phyloP scores from a whole-genome alignment of 1,284 basidiomycete genomes.

The Peniophora sp. region DNA sequence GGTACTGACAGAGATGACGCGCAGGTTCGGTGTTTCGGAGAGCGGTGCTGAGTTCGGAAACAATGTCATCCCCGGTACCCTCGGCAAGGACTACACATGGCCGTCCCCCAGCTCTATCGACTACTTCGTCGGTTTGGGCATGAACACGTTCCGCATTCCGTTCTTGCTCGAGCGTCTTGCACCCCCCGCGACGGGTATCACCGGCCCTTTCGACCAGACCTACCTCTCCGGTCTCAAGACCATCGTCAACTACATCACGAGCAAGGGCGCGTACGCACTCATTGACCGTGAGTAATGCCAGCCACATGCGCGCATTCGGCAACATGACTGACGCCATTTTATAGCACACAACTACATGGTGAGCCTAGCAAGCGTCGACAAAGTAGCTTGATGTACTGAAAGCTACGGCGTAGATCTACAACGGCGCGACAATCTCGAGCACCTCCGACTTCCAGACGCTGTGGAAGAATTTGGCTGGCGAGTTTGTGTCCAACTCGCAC shows the following conservation, averaged over 20 bases:
- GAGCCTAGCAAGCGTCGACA: too few species aligned
- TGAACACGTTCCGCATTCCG: conserved; percentile 59
- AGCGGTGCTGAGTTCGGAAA: conserved; percentile 53
- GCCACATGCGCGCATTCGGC: too few species aligned
- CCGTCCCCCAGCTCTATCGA: conserved; percentile 38
- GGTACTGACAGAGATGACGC: too few species aligned
- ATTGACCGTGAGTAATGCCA: conserved; percentile 40
- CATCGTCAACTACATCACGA: conserved; percentile 53
- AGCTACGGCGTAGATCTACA: too few species aligned
- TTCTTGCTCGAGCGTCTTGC: conserved; percentile 51
- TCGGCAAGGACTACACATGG: conserved; percentile 42
- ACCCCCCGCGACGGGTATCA: conserved; percentile 42
- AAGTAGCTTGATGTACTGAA: too few species aligned
- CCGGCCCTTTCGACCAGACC: conserved; percentile 42
- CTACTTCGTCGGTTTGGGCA: conserved; percentile 46
- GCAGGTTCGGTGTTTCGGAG: conserved; percentile 50
- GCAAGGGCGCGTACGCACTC: conserved; percentile 47
- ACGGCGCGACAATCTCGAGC: conserved; percentile 39
- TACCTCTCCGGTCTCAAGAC: conserved; percentile 45
- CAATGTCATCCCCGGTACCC: conserved; percentile 35
- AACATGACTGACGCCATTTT: neutral
- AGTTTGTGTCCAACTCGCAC: conserved; percentile 45
- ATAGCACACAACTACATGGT: conserved; percentile 54
- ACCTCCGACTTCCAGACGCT: conserved; percentile 28
- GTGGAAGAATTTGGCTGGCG: conserved; percentile 34